Conservation (phyloP, 139 green algal species). For the Eudorina sp. region DNA sequence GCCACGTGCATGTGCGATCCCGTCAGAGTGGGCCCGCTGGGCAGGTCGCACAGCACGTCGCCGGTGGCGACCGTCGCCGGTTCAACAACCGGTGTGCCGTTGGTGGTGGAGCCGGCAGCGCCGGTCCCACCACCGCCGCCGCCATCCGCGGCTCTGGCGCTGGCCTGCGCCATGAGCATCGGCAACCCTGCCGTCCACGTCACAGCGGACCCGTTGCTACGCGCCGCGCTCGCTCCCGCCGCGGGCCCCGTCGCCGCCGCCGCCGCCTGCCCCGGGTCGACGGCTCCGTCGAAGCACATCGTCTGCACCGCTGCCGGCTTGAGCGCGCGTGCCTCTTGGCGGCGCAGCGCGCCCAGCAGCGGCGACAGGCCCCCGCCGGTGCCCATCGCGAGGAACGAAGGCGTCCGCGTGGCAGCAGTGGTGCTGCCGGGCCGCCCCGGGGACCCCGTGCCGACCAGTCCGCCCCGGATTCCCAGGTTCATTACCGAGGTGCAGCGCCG, state of each 20-base stretch:
- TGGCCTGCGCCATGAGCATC: too few relatives aligned
- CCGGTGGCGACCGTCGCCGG: background rate
- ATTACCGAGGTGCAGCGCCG: conserved; percentile 19
- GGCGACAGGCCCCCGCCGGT: background rate
- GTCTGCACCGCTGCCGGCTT: too few relatives aligned
- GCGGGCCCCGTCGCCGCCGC: background rate
- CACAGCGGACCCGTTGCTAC: too few relatives aligned
- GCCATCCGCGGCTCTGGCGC: too few relatives aligned
- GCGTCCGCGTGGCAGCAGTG: background rate
- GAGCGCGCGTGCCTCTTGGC: background rate
- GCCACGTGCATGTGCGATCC: background rate
- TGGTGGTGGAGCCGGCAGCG: background rate
- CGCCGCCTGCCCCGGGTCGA: background rate
- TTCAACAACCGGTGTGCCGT: background rate
- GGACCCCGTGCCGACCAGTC: background rate
- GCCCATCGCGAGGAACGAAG: background rate
- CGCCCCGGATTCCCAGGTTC: background rate
- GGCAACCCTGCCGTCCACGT: conserved; percentile 2
- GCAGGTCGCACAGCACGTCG: background rate
- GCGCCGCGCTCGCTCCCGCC: too few relatives aligned
- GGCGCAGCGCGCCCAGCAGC: background rate
- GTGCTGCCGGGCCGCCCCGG: background rate
- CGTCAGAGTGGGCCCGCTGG: background rate
- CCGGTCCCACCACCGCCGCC: background rate
- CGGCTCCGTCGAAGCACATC: background rate